Evolutionary conservation across 148 eudicot species (phyloP), one percentile per base, ranked within the genome.

Genomic region (Gaultheria prostrata): DNA sequence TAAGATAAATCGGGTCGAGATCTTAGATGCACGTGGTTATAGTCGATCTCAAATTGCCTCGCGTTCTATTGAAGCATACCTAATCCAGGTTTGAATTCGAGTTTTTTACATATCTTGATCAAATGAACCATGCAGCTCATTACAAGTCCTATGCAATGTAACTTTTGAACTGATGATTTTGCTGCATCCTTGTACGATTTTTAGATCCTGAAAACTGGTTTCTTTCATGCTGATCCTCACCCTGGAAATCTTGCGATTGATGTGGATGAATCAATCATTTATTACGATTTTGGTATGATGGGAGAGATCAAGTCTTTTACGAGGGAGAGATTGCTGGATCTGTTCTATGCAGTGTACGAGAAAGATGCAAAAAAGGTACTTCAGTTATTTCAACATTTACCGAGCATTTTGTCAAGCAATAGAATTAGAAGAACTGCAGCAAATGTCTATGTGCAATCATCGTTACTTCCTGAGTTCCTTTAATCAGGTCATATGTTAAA

Each of bases 231-330:
- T 30, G 99, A 97, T 90, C 99, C 99, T 84, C 99, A 95, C 85
- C 99, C 99, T 49, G 99, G 99, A 85, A 97, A 97, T 88, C 96
- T 97, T 91, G 99, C 99, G 45, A 92, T 97, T 86, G 99, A 95
- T 84, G 85, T 87, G 43, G 99, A 97, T 84, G 96, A 97, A 93
- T 90, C 98, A 78, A 89, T 95, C 85, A 95, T 97, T 82, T 97
- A 95, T 84, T 97, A 97, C 76, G 99, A 97, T 86, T 97, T 97
- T 79, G 99, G 99, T 82, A 97, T 97, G 99, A 97, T 95, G 99
- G 99, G 99, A 82, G 99, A 97, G 61, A 95, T 97, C 53, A 97
- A 95, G 88, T 89, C 98, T 80, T 93, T 95, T 79, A 97, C 99
- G 12, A 82, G 98, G 75, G 91, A 92, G 88, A 90, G 93, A 86